Base-by-base conservation (phyloP, 306 rosid genomes). In the Ammopiptanthus mongolicus region DNA sequence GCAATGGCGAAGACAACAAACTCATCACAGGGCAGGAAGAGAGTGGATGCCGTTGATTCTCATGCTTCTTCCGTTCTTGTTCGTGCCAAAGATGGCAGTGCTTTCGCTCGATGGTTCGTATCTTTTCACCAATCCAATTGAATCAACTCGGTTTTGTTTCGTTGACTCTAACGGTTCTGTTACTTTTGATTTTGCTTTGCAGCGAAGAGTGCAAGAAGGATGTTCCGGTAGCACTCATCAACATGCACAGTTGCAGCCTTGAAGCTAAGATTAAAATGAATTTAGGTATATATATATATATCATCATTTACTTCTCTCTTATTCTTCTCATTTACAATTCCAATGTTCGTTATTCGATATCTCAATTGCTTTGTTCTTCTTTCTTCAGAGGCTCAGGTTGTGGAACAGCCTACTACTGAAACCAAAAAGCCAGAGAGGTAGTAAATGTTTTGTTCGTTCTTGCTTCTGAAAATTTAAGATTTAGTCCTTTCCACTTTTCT, bases 11-110 rank as follows among this genome's bases (percentile, higher is more conserved):
- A 78, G 18, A 68, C 91, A 51, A 68, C 91, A 51, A 87, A 82
- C 46, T 76, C 86, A 0, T 66, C 88, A 0, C 87, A 90, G 29
- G 83, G 86, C 0, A 79, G 89, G 74, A 92, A 87, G 90, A 85
- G 97, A 44, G 92, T 95, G 8, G 97, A 88, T 18, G 97, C 97
- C 0, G 84, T 81, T 7, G 93, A 88, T 34, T 76, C 84, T 44
- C 58, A 61, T 3, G 13, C 86, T 15, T 1, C 79, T 4, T 39
- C 82, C 17, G 83, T 85, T 29, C 93, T 89, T 3, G 85, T 92
- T 48, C 91, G 97, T 2, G 97, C 60, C 74, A 95, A 80, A 60
- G 96, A 90, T 42, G 97, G 97, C 82, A 95, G 97, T 3, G 99
- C 96, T 50, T 95, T 95, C 37, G 88, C 97, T n/a, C 81, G 86